Base-by-base conservation (phyloP, 225 moss, liverwort and hornwort species). In the Marchantia polymorpha region DNA sequence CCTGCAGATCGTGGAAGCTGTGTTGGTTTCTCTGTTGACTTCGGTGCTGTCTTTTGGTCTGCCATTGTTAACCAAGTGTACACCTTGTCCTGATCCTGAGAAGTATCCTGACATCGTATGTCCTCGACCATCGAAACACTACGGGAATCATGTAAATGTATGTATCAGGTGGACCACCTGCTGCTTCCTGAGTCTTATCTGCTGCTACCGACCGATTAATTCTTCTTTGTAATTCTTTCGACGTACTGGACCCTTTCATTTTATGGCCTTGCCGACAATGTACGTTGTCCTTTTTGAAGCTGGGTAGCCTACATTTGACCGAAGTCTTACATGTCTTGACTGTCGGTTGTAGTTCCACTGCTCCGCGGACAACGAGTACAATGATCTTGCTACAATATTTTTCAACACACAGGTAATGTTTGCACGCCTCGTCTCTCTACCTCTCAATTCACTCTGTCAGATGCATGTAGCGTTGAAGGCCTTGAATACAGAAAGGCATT, bases 321-420 rank as follows among this genome's bases (percentile, higher is more conserved):
- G 10, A n/a, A 23, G 7, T 9, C 61, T 61, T 61, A 61, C 8
- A 22, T 47, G 8, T 20, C 20, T 7, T 70, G 20, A 49, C 48
- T 12, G 70, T 48, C 22, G 54, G 74, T 23, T 89, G 82, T 86
- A 96, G 96, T 97, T 97, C 82, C 90, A 92, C 79, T 97, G 97
- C 83, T 82, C 92, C 73, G 89, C 80, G 69, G 91, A 94, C 77
- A 90, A 87, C 31, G 87, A 99, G 87, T 99, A 99, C 85, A 99
- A 99, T 79, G 99, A 99, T 82, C 92, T 99, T 79, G 99, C 99
- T 23, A 99, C 99, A 70, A 99, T 99, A 72, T 99, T 99, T 85
- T 95, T 99, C 80, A 99, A 99, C 77, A 99, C 99, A 20, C 97
- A 99, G 96, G 96, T 90, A 84, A 27, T 0, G 52, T 15, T n/a